Evolutionary conservation across 192 early-diverging fungal genomes (phyloP).

Genomic region (Phycomyces blakesleeanus): DNA sequence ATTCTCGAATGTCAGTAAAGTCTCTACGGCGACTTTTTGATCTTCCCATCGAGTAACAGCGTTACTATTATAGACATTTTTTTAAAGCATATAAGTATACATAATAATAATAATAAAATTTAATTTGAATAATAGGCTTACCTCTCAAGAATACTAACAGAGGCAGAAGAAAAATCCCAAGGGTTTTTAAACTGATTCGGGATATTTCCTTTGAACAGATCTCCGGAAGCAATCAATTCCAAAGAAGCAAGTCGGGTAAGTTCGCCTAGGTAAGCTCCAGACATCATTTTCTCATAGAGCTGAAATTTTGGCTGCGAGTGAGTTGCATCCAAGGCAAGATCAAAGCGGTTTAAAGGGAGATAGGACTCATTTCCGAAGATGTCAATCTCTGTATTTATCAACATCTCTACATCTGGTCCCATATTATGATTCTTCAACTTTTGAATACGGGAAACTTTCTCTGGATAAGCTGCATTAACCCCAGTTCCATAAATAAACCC

Average conservation of each 20-base stretch:
- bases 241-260: constrained; percentile 73
- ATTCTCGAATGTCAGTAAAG: constrained; percentile 10
- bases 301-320: constrained; percentile 79
- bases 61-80: not conserved
- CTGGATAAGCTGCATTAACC: constrained; percentile 92
- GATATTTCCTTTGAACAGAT: constrained; percentile 67
- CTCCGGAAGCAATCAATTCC: constrained; percentile 75
- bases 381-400: constrained; percentile 96
- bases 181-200: constrained; percentile 51
- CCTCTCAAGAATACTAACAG: constrained; percentile 39
- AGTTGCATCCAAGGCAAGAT: constrained; percentile 76
- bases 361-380: constrained; percentile 72
- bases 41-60: not conserved
- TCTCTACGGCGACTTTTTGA: not conserved
- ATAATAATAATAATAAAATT: no score
- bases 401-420: constrained; percentile 65
- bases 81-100: no score
- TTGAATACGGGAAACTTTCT: constrained; percentile 65
- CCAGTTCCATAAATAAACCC: constrained; percentile 93
- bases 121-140: constrained; percentile 21
- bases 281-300: constrained; percentile 95
- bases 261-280: constrained; percentile 93
- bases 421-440: constrained; percentile 57
- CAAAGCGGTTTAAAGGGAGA: constrained; percentile 83
- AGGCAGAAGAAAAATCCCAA: constrained; percentile 50